Evolutionary conservation across 2,329 filamentous ascomycete species (phyloP).

Genomic region (Coniochaeta hoffmannii): DNA sequence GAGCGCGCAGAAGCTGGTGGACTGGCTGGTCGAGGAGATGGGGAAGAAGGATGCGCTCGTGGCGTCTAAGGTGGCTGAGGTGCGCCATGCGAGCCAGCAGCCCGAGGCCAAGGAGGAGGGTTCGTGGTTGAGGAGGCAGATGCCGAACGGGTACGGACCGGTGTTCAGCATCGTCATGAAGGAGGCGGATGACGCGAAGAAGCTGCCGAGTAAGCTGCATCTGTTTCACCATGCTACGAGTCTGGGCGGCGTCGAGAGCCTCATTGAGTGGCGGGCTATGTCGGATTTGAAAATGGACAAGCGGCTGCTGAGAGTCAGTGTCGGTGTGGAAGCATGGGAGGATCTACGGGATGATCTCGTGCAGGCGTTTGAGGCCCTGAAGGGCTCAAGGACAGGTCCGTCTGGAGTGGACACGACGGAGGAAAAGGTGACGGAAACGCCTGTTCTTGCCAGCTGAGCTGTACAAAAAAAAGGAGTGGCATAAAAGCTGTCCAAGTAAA

Average conservation of each 20-base stretch:
- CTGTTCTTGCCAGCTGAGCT: neutral
- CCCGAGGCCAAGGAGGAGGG: slow-evolving; percentile 46
- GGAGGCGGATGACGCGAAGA: slow-evolving; percentile 51
- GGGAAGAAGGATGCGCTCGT: slow-evolving; percentile 16
- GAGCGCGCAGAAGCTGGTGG: slow-evolving; percentile 62
- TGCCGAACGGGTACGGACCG: slow-evolving; percentile 84
- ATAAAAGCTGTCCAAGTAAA: no score
- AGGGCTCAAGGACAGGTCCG: slow-evolving; percentile 17
- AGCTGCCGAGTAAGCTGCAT: slow-evolving; percentile 67
- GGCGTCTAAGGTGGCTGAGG: slow-evolving; percentile 12
- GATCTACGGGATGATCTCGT: slow-evolving; percentile 73
- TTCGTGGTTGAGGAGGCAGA: slow-evolving; percentile 75
- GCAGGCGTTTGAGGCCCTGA: slow-evolving; percentile 54
- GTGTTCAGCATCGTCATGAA: slow-evolving; percentile 73
- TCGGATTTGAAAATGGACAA: slow-evolving; percentile 67
- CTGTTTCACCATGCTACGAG: slow-evolving; percentile 95
- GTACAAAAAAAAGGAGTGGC: no score
- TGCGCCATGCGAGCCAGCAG: slow-evolving; percentile 72
- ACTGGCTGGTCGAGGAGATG: slow-evolving; percentile 57
- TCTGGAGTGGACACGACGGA: slow-evolving; percentile 5
- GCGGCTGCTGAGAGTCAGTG: slow-evolving; percentile 68
- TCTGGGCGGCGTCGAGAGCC: slow-evolving; percentile 84
- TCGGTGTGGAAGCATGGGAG: slow-evolving; percentile 81
- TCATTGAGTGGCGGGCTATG: slow-evolving; percentile 97
- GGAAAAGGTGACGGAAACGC: neutral